Evolutionary conservation across 305 asterid genomes (phyloP), one percentile per base, ranked within the genome.

Genomic region (Nicotiana rustica): DNA sequence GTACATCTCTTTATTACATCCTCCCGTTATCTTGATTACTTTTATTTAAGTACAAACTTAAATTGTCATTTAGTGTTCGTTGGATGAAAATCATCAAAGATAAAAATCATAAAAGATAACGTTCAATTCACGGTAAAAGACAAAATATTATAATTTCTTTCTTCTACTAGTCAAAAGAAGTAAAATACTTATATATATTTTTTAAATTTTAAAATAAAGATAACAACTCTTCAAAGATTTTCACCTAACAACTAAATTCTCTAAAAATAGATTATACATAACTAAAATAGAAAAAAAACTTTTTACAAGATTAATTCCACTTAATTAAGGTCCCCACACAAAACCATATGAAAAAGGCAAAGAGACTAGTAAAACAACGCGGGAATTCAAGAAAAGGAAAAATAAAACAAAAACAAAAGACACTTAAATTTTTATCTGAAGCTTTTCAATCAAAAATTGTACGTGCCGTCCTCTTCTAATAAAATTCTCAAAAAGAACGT

Each of bases 401-500:
- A 41, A 25, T 25, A 82, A 67, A 6, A 5, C 1, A 56, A 31
- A 29, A 60, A 19, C 38, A 64, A 19, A 52, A 36, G 19, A 56
- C 18, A 15, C 52, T 38, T 38, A 41, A 60, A 64, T 19, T 14
- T 70, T 70, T 19, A 41, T 38, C 59, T 33, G 4, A 61, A 64
- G 17, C 38, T 64, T 33, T 64, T 25, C n/a, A 44, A 57, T 66
- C 14, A 18, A 29, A 36, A 13, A 65, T 61, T 60, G 47, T 55
- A 73, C 87, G 87, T 84, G 84, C 87, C 87, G 84, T 84, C 87
- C 87, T 84, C 87, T 61, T 15, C 71, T 52, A 10, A 55, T 55
- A 19, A 1, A 17, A 49, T 60, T 77, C 49, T 49, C 55, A 18
- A 29, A 36, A 69, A 33, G 35, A 78, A 59, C 67, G 68, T 78